Base-by-base conservation (phyloP, 2,329 filamentous ascomycete genomes). In the Monosporascus sp. region DNA sequence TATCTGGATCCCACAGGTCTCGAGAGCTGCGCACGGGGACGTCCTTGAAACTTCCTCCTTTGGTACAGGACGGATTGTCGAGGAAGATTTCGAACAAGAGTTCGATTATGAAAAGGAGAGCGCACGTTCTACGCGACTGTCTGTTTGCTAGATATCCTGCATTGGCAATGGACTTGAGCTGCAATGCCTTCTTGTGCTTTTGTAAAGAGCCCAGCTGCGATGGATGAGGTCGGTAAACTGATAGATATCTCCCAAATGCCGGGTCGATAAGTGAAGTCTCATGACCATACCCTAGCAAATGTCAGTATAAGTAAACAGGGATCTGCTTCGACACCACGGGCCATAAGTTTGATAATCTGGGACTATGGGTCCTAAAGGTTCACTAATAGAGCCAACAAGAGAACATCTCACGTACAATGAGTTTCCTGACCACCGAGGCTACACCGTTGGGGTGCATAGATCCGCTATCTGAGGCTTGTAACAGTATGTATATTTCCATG, bases 1-100 rank as follows among this genome's bases (percentile, higher is more conserved):
- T 49, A 19, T 61, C 49, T 1, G 57, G 51, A 37, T 66, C 62
- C 63, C 63, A 65, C 14, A 65, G 54, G 31, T 49, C 48, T 6
- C 58, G 46, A 16, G 37, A 26, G 31, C 59, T 57, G 9, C 56
- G 60, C 26, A 64, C 36, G 6, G 59, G 61, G 9, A 56, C 41
- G 19, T 40, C 16, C 8, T 22, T 26, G 45, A 57, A 54, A n/a
- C 47, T 53, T 14, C 22, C 37, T 34, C 53, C 59, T 8, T 49
- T 19, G n/a, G 52, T 1, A 5, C 16, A 41, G 11, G 44, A 36
- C n/a, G 40, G 17, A 4, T 27, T 20, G 7, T 54, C 55, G 8
- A 61, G 52, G 9, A 59, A 51, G 46, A 62, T 47, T 40, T 52
- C 50, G 2, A 61, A 45, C 7, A 64, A 47, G 9, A 52, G 48